Conservation (phyloP, 805 yeast species). For the Candida piceae region DNA sequence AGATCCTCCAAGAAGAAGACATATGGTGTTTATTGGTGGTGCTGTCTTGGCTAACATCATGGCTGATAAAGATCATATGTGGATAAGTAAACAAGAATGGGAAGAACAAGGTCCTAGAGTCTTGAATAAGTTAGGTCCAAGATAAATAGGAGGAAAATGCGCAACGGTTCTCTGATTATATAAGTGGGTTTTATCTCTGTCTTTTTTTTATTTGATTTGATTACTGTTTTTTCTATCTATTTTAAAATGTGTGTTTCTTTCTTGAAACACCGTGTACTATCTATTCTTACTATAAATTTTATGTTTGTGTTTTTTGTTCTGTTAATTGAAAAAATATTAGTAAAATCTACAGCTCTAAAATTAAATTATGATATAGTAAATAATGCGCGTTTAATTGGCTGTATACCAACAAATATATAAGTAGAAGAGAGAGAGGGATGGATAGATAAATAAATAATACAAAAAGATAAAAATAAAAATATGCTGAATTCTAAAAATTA, state of each 20-base stretch:
- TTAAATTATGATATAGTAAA: no score
- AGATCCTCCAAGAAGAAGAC: constrained; percentile 98
- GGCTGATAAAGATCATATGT: constrained; percentile 98
- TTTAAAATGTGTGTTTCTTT: background rate
- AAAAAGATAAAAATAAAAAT: no score
- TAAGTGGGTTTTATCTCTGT: background rate
- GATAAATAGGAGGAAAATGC: constrained; percentile 46
- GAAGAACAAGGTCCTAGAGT: constrained; percentile 91
- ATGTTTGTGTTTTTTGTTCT: background rate
- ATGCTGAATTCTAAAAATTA: no score
- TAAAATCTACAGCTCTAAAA: no score
- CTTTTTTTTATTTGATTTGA: no score
- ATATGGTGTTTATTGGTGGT: constrained; percentile 98
- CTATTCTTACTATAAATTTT: background rate
- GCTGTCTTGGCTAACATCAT: constrained; percentile 96
- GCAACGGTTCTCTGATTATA: no score
- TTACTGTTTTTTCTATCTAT: background rate
- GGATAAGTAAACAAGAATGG: constrained; percentile 96
- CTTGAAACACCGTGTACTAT: background rate
- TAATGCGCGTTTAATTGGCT: no score
- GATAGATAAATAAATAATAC: no score
- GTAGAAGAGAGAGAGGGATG: no score
- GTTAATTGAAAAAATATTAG: no score
- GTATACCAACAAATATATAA: no score
- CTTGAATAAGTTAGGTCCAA: constrained; percentile 85